Evolutionary conservation across 495 filamentous ascomycete genomes (phyloP), one percentile per base, ranked within the genome.

Genomic region (Articulospora tetracladia): DNA sequence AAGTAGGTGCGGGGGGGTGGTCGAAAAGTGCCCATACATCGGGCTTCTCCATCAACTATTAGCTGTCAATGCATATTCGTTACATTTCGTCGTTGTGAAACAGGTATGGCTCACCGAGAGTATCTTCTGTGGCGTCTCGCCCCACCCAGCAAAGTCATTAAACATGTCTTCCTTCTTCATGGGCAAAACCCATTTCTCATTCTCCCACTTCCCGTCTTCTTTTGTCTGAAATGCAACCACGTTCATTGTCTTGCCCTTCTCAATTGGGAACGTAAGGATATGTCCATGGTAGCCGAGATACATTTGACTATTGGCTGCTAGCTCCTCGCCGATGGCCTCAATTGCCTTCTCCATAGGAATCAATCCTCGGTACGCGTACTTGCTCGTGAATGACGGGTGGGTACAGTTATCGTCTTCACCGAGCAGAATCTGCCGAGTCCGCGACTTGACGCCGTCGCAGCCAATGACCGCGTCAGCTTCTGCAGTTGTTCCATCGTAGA

Each of bases 11-110:
- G 12, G 79, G 78, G 0, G 79, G 79, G 48, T 84, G 78, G 30
- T 88, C 78, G 69, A 86, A 88, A 19, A 90, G 70, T 1, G 85
- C 86, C 83, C 86, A 89, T 26, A 83, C 72, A 3, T 77, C 77
- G 10, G 79, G 72, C 57, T 83, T 74, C 20, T 67, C 65, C 70
- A 81, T 76, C 22, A 72, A 62, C 67, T 73, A 53, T 4, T 39
- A 20, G 17, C 28, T 30, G 13, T 20, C 19, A 50, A 20, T 34
- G 55, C 4, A 2, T 8, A 41, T 25, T 22, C 32, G 17, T 41
- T 17, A n/a, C n/a, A 55, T 55, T 20, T 55, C 22, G 32, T 50
- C 25, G n/a, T 44, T 17, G 3, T 11, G 39, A 30, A 1, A n/a
- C 1, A 28, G 12, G 13, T n/a, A 30, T 10, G 49, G 59, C 75